These are phyloP conservation scores for Colletotrichum euphorbiae DNA, from an alignment of 2,329 filamentous ascomycete species.

Conservation along the genomic window DNA sequence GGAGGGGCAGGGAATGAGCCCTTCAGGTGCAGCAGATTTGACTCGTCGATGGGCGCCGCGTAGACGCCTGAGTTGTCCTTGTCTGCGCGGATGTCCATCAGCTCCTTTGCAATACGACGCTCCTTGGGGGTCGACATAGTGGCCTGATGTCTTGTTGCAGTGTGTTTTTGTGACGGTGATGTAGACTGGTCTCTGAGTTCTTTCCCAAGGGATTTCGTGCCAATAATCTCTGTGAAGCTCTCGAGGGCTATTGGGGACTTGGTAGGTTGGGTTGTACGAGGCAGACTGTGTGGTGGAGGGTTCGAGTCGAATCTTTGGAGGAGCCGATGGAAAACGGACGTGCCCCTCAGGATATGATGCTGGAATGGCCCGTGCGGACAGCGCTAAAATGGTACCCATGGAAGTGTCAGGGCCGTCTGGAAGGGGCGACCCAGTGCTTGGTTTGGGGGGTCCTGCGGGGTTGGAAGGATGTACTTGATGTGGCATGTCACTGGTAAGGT, in stretches of 20 bases:
- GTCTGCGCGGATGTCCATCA: conserved; percentile 81
- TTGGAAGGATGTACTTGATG: neutral
- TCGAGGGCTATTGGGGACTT: too few relatives aligned
- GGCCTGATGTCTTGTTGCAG: neutral
- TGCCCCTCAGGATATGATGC: conserved; percentile 34
- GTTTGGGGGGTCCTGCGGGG: neutral
- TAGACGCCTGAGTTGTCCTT: conserved; percentile 78
- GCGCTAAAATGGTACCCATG: conserved; percentile 27
- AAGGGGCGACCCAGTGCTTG: neutral
- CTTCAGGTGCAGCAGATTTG: conserved; percentile 83
- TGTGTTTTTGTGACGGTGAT: neutral
- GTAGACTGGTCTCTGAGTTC: too few relatives aligned
- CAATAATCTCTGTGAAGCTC: too few relatives aligned
- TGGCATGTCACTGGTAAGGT: too few relatives aligned
- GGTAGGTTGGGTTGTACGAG: neutral
- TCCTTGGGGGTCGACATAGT: conserved; percentile 64
- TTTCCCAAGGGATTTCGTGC: too few relatives aligned
- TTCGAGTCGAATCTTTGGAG: conserved; percentile 5
- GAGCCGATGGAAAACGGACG: conserved; percentile 6
- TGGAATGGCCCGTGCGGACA: conserved; percentile 33
- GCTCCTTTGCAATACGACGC: conserved; percentile 78
- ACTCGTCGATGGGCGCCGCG: conserved; percentile 72
- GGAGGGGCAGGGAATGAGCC: conserved; percentile 89
- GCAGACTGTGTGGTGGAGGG: neutral
- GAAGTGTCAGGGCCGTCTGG: conserved; percentile 26